A percentile compares a stretch with the other conserved stretches of the same genome.
phyloP scores from a whole-genome alignment of 1,284 basidiomycete genomes.

The Malassezia yamatoensis region DNA sequence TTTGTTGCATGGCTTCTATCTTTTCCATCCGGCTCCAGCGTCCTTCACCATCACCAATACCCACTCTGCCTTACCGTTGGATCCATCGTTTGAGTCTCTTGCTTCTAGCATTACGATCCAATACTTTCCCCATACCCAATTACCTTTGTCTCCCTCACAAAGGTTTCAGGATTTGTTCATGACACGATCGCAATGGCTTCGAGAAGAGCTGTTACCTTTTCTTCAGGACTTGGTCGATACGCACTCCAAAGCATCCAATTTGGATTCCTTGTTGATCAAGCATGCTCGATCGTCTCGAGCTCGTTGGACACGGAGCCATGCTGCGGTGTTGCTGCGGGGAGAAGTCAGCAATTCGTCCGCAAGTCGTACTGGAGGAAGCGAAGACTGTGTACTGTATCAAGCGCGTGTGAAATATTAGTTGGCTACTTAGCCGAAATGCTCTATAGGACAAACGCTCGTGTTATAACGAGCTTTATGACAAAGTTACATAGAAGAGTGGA shows the following conservation, averaged over 20 bases:
- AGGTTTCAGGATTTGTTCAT: slow-evolving; percentile 44
- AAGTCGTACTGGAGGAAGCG: neutral
- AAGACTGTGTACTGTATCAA: slow-evolving; percentile 12
- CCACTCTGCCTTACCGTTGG: neutral
- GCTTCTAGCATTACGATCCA: slow-evolving; percentile 23
- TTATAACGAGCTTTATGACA: no score
- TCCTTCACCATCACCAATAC: slow-evolving; percentile 14
- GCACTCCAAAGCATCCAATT: slow-evolving; percentile 17
- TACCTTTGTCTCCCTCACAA: slow-evolving; percentile 36
- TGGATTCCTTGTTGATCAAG: slow-evolving; percentile 33
- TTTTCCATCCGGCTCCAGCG: slow-evolving; percentile 27
- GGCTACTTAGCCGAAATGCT: neutral
- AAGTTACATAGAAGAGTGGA: neutral
- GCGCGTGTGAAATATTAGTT: slow-evolving; percentile 14
- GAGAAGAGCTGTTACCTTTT: slow-evolving; percentile 48
- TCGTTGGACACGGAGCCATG: slow-evolving; percentile 8
- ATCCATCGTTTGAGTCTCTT: slow-evolving; percentile 9
- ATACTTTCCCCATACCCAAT: slow-evolving; percentile 30
- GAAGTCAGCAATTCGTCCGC: neutral
- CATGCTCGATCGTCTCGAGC: slow-evolving; percentile 8
- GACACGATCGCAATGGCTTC: slow-evolving; percentile 33
- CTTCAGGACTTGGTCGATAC: slow-evolving; percentile 23
- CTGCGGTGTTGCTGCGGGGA: slow-evolving; percentile 8
- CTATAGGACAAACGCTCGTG: no score
- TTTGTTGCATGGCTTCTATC: slow-evolving; percentile 20